Base-by-base conservation (phyloP, 2,329 filamentous ascomycete genomes). In the Venturia oleaginea region DNA sequence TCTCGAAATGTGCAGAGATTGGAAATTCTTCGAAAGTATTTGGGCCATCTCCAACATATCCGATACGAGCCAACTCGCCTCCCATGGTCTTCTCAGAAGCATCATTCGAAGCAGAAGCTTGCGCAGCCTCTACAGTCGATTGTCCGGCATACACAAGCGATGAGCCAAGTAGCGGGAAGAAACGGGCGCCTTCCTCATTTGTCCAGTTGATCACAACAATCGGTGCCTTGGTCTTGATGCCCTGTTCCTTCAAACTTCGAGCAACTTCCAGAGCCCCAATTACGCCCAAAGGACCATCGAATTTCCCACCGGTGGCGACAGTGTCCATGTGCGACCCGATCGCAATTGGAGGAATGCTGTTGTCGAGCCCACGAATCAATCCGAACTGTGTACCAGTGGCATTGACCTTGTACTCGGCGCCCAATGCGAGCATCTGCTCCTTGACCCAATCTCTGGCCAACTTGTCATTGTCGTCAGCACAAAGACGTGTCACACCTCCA, bases 21-120 rank as follows among this genome's bases (percentile, higher is more conserved):
- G 69, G 68, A 27, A 65, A 64, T 22, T 67, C 68, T 32, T 68
- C 59, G 30, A 68, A 69, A 1, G 67, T 68, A 37, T 68, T 68
- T 1, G 68, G 68, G 11, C 67, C 73, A 8, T 65, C 54, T 2
- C 75, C 73, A 1, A 74, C 67, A 63, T 76, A 76, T 0, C 71
- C 71, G 30, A 73, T 75, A 1, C 69, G 55, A 34, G 69, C 61
- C 13, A 76, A 57, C 10, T 72, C 75, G 10, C 68, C 63, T 38
- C 71, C 70, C 61, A 76, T 67, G 64, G 68, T 38, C 65, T 66
- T 24, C 11, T 67, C 68, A 46, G 68, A 66, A 32, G 67, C 68
- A 13, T 73, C 72, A 32, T 67, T 67, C 11, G 68, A 68, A 3
- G 65, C 65, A 64, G 72, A 72, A 17, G 48, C 48, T 17, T 54